Base-by-base conservation (phyloP, 1,139 yeast species). In the Groenewaldozyma sp. region DNA sequence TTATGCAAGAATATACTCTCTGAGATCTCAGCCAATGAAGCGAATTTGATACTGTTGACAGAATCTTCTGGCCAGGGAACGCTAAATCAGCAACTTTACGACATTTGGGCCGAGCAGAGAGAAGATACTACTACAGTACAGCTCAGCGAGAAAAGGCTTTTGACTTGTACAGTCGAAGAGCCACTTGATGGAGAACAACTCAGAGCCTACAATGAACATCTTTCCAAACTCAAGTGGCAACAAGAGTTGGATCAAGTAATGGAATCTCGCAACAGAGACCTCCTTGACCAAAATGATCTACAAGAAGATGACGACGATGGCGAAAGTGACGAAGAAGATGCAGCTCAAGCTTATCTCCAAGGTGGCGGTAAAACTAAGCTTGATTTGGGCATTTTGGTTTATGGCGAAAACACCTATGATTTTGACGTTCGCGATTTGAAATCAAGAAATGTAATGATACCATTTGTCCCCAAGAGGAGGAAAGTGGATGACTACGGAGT, bases 401-500 rank as follows among this genome's bases (percentile, higher is more conserved):
- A 54, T 33, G 59, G 57, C 65, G 74, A 27, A 54, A 76, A 51
- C 6, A 29, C 56, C 11, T 58, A 58, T 41, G 97, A 88, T 59
- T 72, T 76, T 36, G 77, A 74, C 50, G 74, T 82, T 14, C 70
- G 81, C n/a, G 61, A 65, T 37, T 64, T 78, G 27, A 73, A 72
- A 45, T 76, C 81, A 3, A 34, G 34, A 20, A 78, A 81, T 42
- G 76, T 80, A 35, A 80, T 82, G 82, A 88, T 87, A 53, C 97
- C 95, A 7, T 78, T 69, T 50, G 64, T 72, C 9, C 71, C 73
- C 1, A 67, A 69, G 21, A 74, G 76, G 47, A 68, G 71, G 21
- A 74, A 79, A 47, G 66, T 70, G 36, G 97, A 91, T 56, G 97
- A 88, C 52, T 91, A 88, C 56, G 97, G 97, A 20, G 80, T 76